Conservation (phyloP, 2,329 filamentous ascomycete species). For the Epichloe coenophiala region DNA sequence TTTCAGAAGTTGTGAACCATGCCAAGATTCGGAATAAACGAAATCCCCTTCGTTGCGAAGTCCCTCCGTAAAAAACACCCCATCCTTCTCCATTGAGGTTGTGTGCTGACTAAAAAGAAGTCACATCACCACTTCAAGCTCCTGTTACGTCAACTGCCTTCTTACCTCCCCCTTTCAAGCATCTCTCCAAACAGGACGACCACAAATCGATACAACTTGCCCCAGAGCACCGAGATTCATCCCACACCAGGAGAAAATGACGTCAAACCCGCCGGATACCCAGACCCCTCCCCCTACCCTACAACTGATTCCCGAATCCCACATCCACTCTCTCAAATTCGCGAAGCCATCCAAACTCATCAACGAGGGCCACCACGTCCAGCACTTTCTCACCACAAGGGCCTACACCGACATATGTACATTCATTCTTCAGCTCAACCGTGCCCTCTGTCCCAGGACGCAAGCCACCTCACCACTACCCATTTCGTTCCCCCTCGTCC, state of each 20-base stretch:
- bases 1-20: too few species aligned
- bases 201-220: not conserved
- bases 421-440: constrained; percentile 84
- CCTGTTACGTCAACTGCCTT: too few species aligned
- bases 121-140: not conserved
- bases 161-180: not conserved
- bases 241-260: not conserved
- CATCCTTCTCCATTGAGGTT: not conserved
- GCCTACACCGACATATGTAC: constrained; percentile 80
- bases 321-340: constrained; percentile 38
- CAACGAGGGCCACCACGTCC: constrained; percentile 70
- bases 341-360: constrained; percentile 63
- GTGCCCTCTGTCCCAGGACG: constrained; percentile 61
- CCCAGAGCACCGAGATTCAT: not conserved
- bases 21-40: too few species aligned
- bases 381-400: constrained; percentile 62
- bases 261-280: constrained; percentile 4
- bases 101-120: constrained; percentile 2
- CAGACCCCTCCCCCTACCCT: constrained; percentile 20
- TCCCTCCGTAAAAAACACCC: too few species aligned
- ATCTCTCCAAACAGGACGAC: not conserved
- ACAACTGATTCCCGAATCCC: constrained; percentile 33
- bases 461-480: constrained; percentile 23
- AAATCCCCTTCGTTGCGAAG: too few species aligned
- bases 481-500: constrained; percentile 28